A percentile compares a stretch with the other conserved stretches of the same genome.
These are phyloP conservation scores for Lachancea lanzarotensis DNA, from an alignment of 805 yeast genomes.

Conservation along the genomic window DNA sequence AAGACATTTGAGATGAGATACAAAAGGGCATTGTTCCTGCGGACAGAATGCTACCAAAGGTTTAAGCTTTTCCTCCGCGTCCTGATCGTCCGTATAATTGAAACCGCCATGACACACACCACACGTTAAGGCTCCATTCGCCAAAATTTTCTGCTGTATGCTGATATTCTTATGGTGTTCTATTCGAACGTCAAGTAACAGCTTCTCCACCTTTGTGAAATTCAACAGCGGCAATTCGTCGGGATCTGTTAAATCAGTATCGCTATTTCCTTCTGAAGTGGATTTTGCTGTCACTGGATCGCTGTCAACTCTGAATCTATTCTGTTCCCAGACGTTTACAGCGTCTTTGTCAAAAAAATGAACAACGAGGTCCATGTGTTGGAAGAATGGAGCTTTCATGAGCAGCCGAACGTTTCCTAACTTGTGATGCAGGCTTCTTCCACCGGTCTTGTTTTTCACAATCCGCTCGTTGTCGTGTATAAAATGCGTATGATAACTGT, in stretches of 20 bases:
- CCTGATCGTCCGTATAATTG: constrained; percentile 31
- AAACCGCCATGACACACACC: constrained; percentile 27
- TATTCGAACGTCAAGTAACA: constrained; percentile 18
- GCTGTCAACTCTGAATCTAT: constrained; percentile 17
- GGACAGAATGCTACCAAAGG: constrained; percentile 36
- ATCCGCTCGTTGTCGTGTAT: constrained; percentile 38
- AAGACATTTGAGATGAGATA: constrained; percentile 38
- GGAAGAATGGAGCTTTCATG: constrained; percentile 39
- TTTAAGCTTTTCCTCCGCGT: constrained; percentile 17
- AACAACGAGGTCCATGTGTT: constrained; percentile 40
- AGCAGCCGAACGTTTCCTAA: constrained; percentile 44
- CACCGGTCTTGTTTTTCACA: constrained; percentile 33
- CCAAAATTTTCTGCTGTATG: constrained; percentile 17
- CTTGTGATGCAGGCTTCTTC: constrained; percentile 40
- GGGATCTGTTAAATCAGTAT: not conserved
- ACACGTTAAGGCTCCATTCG: constrained; percentile 28
- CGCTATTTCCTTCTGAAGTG: not conserved
- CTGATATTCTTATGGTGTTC: constrained; percentile 12
- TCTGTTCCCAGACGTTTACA: constrained; percentile 18
- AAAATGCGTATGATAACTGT: constrained; percentile 58
- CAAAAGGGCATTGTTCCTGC: constrained; percentile 27
- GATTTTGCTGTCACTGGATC: not conserved
- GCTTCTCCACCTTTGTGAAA: constrained; percentile 21
- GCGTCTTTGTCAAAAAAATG: constrained; percentile 37
- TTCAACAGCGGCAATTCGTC: constrained; percentile 13